These are phyloP conservation scores for Aureobasidium zeae DNA, from an alignment of 2,329 filamentous ascomycete species.

Conservation along the genomic window DNA sequence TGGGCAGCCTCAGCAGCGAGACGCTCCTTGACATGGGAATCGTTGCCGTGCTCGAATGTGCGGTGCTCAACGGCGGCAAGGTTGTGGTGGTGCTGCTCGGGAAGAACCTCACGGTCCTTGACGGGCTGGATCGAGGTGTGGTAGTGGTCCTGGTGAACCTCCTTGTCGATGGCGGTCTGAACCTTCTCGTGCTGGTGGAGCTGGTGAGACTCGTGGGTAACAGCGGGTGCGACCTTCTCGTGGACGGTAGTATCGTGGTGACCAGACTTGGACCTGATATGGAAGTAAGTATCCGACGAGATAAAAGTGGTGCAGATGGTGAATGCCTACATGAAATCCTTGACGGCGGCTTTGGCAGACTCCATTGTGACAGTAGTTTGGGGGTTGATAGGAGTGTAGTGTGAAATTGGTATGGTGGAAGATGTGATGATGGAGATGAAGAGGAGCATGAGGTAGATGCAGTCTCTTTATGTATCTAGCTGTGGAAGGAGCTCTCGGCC, in stretches of 20 bases:
- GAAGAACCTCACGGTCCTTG: slow-evolving; percentile 36
- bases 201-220: slow-evolving; percentile 52
- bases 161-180: slow-evolving; percentile 54
- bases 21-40: slow-evolving; percentile 37
- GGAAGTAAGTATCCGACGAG: background rate
- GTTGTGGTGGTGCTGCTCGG: slow-evolving; percentile 56
- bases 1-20: slow-evolving; percentile 46
- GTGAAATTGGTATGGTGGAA: slow-evolving; percentile 7
- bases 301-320: background rate
- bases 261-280: slow-evolving; percentile 29
- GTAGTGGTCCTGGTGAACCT: slow-evolving; percentile 63
- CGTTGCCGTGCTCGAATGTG: slow-evolving; percentile 52
- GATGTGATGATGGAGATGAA: slow-evolving; percentile 10
- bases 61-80: slow-evolving; percentile 51
- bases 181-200: slow-evolving; percentile 54
- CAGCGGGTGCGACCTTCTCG: slow-evolving; percentile 51
- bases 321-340: slow-evolving; percentile 45
- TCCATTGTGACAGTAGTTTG: slow-evolving; percentile 43
- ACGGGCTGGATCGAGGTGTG: slow-evolving; percentile 60
- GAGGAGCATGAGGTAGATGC: background rate
- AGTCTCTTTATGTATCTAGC: slow-evolving; percentile 8
- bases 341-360: slow-evolving; percentile 54
- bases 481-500: slow-evolving; percentile 6
- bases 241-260: slow-evolving; percentile 64
- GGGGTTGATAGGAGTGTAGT: slow-evolving; percentile 3